Base-by-base conservation (phyloP, 1,284 basidiomycete species). In the Athelia psychrophila region DNA sequence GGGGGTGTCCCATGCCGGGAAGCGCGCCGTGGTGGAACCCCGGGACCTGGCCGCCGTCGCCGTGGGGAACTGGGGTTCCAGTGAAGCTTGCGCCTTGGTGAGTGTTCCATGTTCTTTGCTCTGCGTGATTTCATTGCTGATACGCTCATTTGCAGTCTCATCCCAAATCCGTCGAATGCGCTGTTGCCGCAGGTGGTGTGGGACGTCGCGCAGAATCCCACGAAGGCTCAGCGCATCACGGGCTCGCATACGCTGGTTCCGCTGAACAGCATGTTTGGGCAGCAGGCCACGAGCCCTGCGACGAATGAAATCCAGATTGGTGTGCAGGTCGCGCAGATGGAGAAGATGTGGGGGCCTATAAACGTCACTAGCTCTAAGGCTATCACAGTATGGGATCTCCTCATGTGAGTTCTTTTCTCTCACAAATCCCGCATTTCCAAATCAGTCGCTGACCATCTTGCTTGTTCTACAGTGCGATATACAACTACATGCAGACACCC, bases 191-290 rank as follows among this genome's bases (percentile, higher is more conserved):
- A 61, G 44, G 57, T 74, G 30, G 45, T 61, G 16, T 76, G 73
- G 73, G 71, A 75, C 54, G 45, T 75, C 30, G 60, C 68, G 4
- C 63, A 64, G 33, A 60, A 63, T 33, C 71, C 72, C 0, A 51
- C 58, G 6, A 64, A 58, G 0, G 69, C 72, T 2, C 65, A 60
- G 57, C 64, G 66, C 20, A 53, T 71, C 40, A 71, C 71, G 0
- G 56, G 67, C 1, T 59, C 66, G 5, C 60, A 64, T 25, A 53
- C 67, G 48, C 46, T 61, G 53, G 56, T 65, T 22, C 55, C 61
- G 19, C 52, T 72, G 50, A 46, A 49, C 3, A 49, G 56, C 2
- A 53, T 61, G 24, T 58, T 64, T 56, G 51, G 32, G 2, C 40
- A 67, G n/a, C 19, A 56, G 5, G 60, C 65, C 48, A 68, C 69